phyloP scores from a whole-genome alignment of 208 protist genomes.

The Kentomonas sorsogonicus region DNA sequence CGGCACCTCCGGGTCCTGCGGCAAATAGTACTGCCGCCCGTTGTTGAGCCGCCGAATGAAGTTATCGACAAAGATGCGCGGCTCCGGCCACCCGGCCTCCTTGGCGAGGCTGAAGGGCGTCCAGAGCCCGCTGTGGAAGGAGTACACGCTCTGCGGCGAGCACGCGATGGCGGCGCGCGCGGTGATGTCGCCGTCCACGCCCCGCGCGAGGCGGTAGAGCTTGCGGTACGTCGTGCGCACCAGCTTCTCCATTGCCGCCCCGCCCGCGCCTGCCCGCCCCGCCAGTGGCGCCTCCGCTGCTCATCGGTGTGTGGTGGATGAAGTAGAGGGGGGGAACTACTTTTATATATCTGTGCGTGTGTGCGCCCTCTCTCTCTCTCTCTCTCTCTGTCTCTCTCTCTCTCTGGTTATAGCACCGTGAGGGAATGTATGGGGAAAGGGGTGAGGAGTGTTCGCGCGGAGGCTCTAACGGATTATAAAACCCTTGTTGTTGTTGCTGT shows the following conservation, averaged over 20 bases:
- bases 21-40: constrained; percentile 57
- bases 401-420: too few species aligned
- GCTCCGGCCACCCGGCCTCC: constrained; percentile 41
- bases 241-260: constrained; percentile 65
- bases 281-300: too few species aligned
- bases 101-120: constrained; percentile 35
- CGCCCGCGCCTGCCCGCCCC: too few species aligned
- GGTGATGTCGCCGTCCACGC: constrained; percentile 43
- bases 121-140: constrained; percentile 53
- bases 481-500: too few species aligned
- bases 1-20: constrained; percentile 23
- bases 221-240: constrained; percentile 69
- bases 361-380: too few species aligned
- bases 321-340: too few species aligned
- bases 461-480: too few species aligned
- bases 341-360: too few species aligned
- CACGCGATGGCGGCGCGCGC: constrained; percentile 61
- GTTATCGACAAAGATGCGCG: constrained; percentile 59
- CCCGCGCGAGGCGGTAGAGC: constrained; percentile 49
- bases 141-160: constrained; percentile 51
- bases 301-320: too few species aligned
- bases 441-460: too few species aligned
- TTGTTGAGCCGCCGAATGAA: constrained; percentile 72
- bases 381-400: too few species aligned
- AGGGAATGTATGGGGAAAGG: too few species aligned